These are phyloP conservation scores for Aspergillus sp. DNA, from an alignment of 2,329 filamentous ascomycete species.

Conservation along the genomic window DNA sequence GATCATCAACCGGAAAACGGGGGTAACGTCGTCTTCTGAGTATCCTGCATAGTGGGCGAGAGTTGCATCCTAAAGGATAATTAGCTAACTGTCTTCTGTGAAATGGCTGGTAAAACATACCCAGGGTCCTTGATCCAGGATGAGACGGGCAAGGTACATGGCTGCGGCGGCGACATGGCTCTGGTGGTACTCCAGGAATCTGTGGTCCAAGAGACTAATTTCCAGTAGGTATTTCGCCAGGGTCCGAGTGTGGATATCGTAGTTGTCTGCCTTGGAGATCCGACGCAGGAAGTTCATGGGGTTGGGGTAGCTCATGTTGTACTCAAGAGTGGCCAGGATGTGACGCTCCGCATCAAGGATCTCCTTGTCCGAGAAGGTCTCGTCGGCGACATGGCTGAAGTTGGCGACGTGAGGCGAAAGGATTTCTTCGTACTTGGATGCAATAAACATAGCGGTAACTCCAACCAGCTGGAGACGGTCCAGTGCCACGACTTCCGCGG, in stretches of 20 bases:
- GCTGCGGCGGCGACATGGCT: slow-evolving; percentile 85
- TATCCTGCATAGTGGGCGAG: slow-evolving; percentile 89
- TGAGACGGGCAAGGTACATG: slow-evolving; percentile 89
- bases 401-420: slow-evolving; percentile 93
- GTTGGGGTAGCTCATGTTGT: slow-evolving; percentile 96
- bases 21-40: slow-evolving; percentile 83
- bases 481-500: slow-evolving; percentile 87
- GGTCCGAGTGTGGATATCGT: slow-evolving; percentile 95
- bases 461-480: slow-evolving; percentile 94
- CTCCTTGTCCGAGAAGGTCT: slow-evolving; percentile 90
- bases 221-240: slow-evolving; percentile 97
- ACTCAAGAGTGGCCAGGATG: slow-evolving; percentile 81
- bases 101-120: slow-evolving; percentile 43
- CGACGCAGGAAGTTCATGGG: slow-evolving; percentile 99
- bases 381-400: slow-evolving; percentile 93
- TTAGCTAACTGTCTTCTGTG: slow-evolving; percentile 6
- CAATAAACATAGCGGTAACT: slow-evolving; percentile 98
- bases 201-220: slow-evolving; percentile 89
- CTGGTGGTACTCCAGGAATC: slow-evolving; percentile 81
- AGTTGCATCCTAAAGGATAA: slow-evolving; percentile 59
- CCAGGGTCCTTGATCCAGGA: slow-evolving; percentile 87
- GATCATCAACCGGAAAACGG: slow-evolving; percentile 88
- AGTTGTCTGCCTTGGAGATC: slow-evolving; percentile 98
- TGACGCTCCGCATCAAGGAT: slow-evolving; percentile 96
- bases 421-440: slow-evolving; percentile 97